These are phyloP conservation scores for Aspergillus nidulans DNA, from an alignment of 495 filamentous ascomycete species.

Conservation along the genomic window DNA sequence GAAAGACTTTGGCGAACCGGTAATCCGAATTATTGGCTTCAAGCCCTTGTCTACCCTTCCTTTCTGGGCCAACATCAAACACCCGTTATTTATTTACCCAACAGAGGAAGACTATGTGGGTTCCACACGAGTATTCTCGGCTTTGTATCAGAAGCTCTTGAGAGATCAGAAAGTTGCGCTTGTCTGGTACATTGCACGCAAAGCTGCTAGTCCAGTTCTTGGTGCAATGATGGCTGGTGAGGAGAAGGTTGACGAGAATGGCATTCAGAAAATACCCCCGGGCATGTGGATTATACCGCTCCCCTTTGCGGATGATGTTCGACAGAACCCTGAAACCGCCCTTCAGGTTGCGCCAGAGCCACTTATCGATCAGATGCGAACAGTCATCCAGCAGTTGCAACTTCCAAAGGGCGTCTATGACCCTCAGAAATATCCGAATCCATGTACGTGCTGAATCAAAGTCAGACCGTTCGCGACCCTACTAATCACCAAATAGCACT, in stretches of 20 bases:
- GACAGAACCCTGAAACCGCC: conserved; percentile 62
- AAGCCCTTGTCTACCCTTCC: conserved; percentile 72
- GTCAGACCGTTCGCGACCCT: neutral
- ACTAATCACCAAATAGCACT: conserved; percentile 43
- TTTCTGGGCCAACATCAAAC: conserved; percentile 80
- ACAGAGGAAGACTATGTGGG: conserved; percentile 87
- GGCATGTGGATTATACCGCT: conserved; percentile 88
- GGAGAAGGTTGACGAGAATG: conserved; percentile 61
- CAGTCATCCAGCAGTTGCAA: conserved; percentile 78
- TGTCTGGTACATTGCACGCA: conserved; percentile 84
- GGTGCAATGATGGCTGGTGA: conserved; percentile 75
- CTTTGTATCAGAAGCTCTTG: conserved; percentile 81
- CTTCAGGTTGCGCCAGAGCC: conserved; percentile 57
- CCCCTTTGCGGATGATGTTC: conserved; percentile 88
- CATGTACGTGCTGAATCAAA: conserved; percentile 36
- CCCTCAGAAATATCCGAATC: conserved; percentile 86
- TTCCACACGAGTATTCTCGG: conserved; percentile 87
- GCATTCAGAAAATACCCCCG: conserved; percentile 66
- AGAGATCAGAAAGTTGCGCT: conserved; percentile 72
- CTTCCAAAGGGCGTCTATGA: conserved; percentile 82
- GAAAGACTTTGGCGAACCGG: conserved; percentile 72
- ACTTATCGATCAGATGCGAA: conserved; percentile 76
- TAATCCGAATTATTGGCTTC: conserved; percentile 91
- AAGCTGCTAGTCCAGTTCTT: conserved; percentile 70
- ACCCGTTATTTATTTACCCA: conserved; percentile 89